These are phyloP conservation scores for Huntiella savannae DNA, from an alignment of 2,329 filamentous ascomycete genomes.

Conservation along the genomic window DNA sequence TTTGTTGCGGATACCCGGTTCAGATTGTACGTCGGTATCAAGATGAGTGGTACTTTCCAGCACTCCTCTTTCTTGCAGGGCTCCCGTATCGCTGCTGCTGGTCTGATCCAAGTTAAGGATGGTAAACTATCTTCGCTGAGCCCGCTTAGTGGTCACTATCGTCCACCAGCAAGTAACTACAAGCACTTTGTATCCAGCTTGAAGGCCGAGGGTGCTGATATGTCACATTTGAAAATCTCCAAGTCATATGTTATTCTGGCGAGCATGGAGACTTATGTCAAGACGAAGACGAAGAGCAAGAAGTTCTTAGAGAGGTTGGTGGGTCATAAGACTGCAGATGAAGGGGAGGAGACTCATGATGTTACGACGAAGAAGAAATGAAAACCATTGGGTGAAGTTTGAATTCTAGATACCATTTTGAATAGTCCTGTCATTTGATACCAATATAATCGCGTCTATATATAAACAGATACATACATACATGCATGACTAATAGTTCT, in stretches of 20 bases:
- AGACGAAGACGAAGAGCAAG: constrained; percentile 47
- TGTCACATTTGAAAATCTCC: constrained; percentile 58
- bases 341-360: constrained; percentile 1
- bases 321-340: constrained; percentile 5
- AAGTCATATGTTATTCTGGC: constrained; percentile 67
- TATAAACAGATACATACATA: too few relatives aligned
- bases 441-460: too few relatives aligned
- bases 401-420: constrained; percentile 1
- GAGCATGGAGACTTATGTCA: constrained; percentile 63
- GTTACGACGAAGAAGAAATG: constrained; percentile 3
- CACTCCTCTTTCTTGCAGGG: constrained; percentile 81
- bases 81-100: constrained; percentile 61
- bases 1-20: constrained; percentile 79
- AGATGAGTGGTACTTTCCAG: constrained; percentile 73
- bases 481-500: too few relatives aligned
- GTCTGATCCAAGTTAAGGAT: constrained; percentile 67
- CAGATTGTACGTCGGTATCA: constrained; percentile 76
- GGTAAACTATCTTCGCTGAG: constrained; percentile 58
- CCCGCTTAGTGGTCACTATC: constrained; percentile 61
- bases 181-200: constrained; percentile 60
- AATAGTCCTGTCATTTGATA: too few relatives aligned
- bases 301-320: constrained; percentile 20
- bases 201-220: constrained; percentile 56
- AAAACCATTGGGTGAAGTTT: neutral
- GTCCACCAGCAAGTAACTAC: constrained; percentile 68